Base-by-base conservation (phyloP, 805 yeast species). In the Starmerella roubikii region DNA sequence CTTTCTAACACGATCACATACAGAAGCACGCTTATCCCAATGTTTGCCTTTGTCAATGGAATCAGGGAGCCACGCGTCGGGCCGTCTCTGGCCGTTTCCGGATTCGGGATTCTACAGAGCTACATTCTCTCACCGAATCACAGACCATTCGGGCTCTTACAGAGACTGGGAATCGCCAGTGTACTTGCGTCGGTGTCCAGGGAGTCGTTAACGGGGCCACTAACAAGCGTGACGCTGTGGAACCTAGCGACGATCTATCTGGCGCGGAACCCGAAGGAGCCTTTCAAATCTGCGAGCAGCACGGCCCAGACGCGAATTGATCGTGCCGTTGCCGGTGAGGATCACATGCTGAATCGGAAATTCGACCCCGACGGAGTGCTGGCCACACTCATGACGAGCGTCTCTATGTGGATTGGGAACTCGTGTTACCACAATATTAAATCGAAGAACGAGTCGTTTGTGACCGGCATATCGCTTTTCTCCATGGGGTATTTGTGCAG, bases 361-460 rank as follows among this genome's bases (percentile, higher is more conserved):
- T 56, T 51, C 37, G 65, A 60, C 35, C 65, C 65, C 1, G 65
- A 61, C 39, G 65, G 64, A 3, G 37, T 58, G n/a, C 47, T 61
- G 15, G 63, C 64, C 3, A 44, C 57, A 7, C 39, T 61, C 10
- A 57, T 52, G 49, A 57, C 63, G 5, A 45, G 64, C 0, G 54
- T 59, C 1, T 52, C 62, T 7, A 50, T 61, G 49, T 61, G 63
- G 62, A 41, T 54, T 20, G 66, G 65, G 1, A 49, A 42, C 22
- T 58, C 59, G 60, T 57, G 50, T 35, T 46, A 45, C 17, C 32
- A 39, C 9, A 48, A 47, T 24, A 38, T 45, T 13, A 41, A 53
- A 22, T 30, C 53, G 8, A 30, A 44, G n/a, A 39, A 42, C 20
- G 54, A 55, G 21, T 34, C 57, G 4, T 34, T 52, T 2, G 32